Evolutionary conservation across 768 basidiomycete genomes (phyloP).

Genomic region (Dioszegia hungarica): DNA sequence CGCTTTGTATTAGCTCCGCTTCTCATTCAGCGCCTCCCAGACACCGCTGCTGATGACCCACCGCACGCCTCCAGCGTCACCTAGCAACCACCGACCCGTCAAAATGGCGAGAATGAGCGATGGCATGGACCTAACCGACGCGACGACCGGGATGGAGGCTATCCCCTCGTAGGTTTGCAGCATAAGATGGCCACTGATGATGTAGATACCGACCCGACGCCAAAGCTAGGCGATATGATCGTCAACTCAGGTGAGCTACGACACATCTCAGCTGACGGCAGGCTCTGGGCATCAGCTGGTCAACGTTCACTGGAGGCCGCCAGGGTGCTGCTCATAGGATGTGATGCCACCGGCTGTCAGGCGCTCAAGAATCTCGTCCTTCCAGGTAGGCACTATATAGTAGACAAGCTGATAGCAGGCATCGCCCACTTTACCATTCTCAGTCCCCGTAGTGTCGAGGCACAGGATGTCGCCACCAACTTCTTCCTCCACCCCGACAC

Average conservation of each 20-base stretch:
- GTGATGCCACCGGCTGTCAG: slow-evolving; percentile 76
- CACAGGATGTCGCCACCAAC: slow-evolving; percentile 86
- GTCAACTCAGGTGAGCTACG: slow-evolving; percentile 72
- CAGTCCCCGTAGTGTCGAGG: slow-evolving; percentile 60
- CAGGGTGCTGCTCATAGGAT: slow-evolving; percentile 73
- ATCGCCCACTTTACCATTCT: slow-evolving; percentile 93
- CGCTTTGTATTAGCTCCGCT: too few species aligned
- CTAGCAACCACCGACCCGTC: slow-evolving; percentile 18
- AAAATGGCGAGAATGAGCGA: slow-evolving; percentile 44
- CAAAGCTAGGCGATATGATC: slow-evolving; percentile 88
- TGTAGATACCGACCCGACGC: slow-evolving; percentile 66
- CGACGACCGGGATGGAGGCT: slow-evolving; percentile 28
- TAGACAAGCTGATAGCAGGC: slow-evolving; percentile 49
- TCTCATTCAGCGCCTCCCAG: too few species aligned
- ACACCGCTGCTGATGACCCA: neutral
- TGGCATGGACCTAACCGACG: slow-evolving; percentile 35
- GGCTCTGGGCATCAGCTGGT: slow-evolving; percentile 89
- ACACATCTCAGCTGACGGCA: slow-evolving; percentile 37
- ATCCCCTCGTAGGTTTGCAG: slow-evolving; percentile 39
- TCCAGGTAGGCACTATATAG: slow-evolving; percentile 55
- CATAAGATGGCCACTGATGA: neutral
- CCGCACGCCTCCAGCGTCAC: slow-evolving; percentile 1
- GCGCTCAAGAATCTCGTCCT: slow-evolving; percentile 94
- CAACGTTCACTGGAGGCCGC: slow-evolving; percentile 82
- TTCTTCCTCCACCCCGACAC: slow-evolving; percentile 84